Conservation (phyloP, 768 basidiomycete genomes). For the Tephrocybe sp. region DNA sequence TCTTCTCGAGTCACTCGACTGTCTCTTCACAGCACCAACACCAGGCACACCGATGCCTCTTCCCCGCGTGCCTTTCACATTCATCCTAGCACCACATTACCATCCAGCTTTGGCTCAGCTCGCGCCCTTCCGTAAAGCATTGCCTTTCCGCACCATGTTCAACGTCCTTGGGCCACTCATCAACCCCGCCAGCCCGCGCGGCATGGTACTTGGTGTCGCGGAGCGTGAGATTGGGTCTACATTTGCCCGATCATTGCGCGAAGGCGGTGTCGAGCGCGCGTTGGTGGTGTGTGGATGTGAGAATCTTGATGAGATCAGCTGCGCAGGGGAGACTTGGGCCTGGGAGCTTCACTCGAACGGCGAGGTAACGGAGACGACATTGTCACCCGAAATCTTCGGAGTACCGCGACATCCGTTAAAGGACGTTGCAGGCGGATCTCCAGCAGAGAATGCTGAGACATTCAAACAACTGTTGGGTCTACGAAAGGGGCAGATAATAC, state of each 20-base stretch:
- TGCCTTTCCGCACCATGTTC: slow-evolving; percentile 97
- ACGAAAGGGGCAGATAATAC: slow-evolving; percentile 52
- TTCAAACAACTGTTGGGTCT: slow-evolving; percentile 59
- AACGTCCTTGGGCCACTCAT: slow-evolving; percentile 93
- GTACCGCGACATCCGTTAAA: slow-evolving; percentile 67
- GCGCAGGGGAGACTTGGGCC: slow-evolving; percentile 85
- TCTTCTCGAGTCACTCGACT: slow-evolving; percentile 81
- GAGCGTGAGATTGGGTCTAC: slow-evolving; percentile 76
- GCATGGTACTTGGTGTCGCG: slow-evolving; percentile 92
- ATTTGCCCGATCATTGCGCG: slow-evolving; percentile 73
- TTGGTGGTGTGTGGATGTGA: slow-evolving; percentile 94
- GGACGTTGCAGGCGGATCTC: slow-evolving; percentile 69
- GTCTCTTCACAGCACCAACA: slow-evolving; percentile 68
- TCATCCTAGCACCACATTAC: slow-evolving; percentile 93
- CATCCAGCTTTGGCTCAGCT: slow-evolving; percentile 84
- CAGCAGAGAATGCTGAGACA: slow-evolving; percentile 77
- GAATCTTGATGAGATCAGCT: slow-evolving; percentile 91
- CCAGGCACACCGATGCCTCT: slow-evolving; percentile 59
- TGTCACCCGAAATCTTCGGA: slow-evolving; percentile 80
- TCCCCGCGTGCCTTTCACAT: slow-evolving; percentile 76
- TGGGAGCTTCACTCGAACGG: slow-evolving; percentile 76
- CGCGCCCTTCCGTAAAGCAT: slow-evolving; percentile 78
- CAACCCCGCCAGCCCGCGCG: slow-evolving; percentile 83
- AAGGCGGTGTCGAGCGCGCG: slow-evolving; percentile 80
- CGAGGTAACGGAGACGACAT: slow-evolving; percentile 53